These are phyloP conservation scores for Candida qinlingensis DNA, from an alignment of 805 yeast genomes.

Conservation along the genomic window DNA sequence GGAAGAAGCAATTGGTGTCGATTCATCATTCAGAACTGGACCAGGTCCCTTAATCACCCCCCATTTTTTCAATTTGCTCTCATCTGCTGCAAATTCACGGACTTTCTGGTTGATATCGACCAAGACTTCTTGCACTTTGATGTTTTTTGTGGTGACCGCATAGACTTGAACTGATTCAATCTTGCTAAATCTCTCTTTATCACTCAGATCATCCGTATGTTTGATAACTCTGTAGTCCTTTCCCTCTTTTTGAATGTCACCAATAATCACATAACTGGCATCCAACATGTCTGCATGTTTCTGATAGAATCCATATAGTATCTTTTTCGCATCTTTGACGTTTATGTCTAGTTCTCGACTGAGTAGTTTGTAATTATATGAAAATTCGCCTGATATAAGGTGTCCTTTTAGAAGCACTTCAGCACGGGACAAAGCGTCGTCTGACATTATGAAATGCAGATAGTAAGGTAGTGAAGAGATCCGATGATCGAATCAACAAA, in stretches of 20 bases:
- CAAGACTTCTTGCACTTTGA: slow-evolving; percentile 16
- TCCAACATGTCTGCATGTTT: slow-evolving; percentile 31
- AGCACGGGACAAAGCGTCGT: neutral
- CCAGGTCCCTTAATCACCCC: slow-evolving; percentile 23
- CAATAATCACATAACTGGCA: slow-evolving; percentile 39
- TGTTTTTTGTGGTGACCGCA: slow-evolving; percentile 26
- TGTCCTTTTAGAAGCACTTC: slow-evolving; percentile 1
- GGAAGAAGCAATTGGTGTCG: neutral
- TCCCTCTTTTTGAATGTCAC: slow-evolving; percentile 19
- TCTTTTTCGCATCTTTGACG: slow-evolving; percentile 33
- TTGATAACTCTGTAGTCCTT: slow-evolving; percentile 12
- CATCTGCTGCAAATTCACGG: slow-evolving; percentile 7
- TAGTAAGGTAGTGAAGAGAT: no score
- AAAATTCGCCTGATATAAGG: neutral
- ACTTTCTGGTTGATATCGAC: slow-evolving; percentile 9
- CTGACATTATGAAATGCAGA: neutral
- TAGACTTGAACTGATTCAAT: slow-evolving; percentile 36
- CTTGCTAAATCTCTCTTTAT: slow-evolving; percentile 25
- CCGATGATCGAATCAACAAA: neutral
- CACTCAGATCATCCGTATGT: slow-evolving; percentile 24
- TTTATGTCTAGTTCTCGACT: slow-evolving; percentile 37
- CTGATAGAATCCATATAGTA: slow-evolving; percentile 34
- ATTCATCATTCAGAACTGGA: slow-evolving; percentile 1
- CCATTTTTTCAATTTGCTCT: slow-evolving; percentile 17
- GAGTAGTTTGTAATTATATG: slow-evolving; percentile 37